phyloP scores from a whole-genome alignment of 768 basidiomycete genomes.

The Tulasnella sp. region DNA sequence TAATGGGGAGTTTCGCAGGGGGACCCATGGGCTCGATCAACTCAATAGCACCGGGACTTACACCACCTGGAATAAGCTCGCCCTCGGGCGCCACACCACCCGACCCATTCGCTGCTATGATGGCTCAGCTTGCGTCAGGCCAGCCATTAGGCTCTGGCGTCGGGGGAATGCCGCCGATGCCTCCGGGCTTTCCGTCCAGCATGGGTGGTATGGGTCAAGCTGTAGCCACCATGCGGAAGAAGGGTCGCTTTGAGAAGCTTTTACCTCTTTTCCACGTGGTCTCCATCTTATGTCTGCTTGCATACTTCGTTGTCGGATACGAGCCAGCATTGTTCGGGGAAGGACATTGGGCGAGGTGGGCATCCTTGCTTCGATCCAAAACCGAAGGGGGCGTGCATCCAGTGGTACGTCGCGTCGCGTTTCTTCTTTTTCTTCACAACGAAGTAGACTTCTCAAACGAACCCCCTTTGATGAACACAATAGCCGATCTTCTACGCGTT shows the following conservation, averaged over 20 bases:
- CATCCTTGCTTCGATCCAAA: conserved; percentile 33
- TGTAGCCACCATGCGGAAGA: conserved; percentile 19
- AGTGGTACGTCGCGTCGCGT: conserved; percentile 38
- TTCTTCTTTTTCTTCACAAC: neutral
- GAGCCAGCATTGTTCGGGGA: conserved; percentile 42
- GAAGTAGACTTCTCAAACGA: neutral
- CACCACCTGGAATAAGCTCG: conserved; percentile 9
- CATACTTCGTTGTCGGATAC: conserved; percentile 54
- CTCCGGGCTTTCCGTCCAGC: conserved; percentile 3
- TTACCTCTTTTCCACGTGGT: conserved; percentile 57
- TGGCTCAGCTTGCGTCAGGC: conserved; percentile 24
- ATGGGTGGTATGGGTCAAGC: neutral
- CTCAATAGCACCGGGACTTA: conserved; percentile 1
- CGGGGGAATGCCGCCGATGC: conserved; percentile 20
- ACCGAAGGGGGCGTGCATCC: conserved; percentile 42
- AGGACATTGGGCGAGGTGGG: conserved; percentile 50
- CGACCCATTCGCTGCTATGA: conserved; percentile 28
- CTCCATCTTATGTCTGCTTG: conserved; percentile 52
- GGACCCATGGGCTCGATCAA: conserved; percentile 9
- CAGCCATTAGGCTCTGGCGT: conserved; percentile 4
- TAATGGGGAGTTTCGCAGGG: conserved; percentile 33
- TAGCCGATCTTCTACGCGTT: conserved; percentile 83
- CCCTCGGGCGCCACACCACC: conserved; percentile 9
- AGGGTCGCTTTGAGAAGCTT: conserved; percentile 44
- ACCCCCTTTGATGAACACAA: neutral